phyloP scores from a whole-genome alignment of 768 basidiomycete genomes.

The Pluteus cervinus region DNA sequence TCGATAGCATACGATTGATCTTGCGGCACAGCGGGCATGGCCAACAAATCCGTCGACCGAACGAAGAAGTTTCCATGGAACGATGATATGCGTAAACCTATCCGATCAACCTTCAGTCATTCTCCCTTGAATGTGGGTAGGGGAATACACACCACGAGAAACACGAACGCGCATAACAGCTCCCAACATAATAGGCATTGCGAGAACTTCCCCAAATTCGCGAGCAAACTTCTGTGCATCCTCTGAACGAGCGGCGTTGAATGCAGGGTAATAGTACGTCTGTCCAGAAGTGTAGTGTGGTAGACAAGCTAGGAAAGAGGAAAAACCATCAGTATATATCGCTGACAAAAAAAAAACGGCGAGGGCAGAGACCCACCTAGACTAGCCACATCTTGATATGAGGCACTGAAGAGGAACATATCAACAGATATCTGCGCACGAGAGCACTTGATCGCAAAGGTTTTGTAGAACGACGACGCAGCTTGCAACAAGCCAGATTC shows the following conservation, averaged over 20 bases:
- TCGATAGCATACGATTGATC: slow-evolving; percentile 97
- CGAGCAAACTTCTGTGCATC: slow-evolving; percentile 98
- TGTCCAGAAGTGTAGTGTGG: slow-evolving; percentile 98
- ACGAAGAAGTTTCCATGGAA: slow-evolving; percentile 99
- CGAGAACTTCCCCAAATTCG: slow-evolving; percentile 90
- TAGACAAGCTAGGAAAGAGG: slow-evolving; percentile 60
- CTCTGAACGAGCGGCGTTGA: slow-evolving; percentile 90
- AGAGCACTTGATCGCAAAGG: slow-evolving; percentile 97
- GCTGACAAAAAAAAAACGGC: not conserved
- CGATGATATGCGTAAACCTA: slow-evolving; percentile 89
- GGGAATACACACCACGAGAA: slow-evolving; percentile 64
- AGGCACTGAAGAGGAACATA: slow-evolving; percentile 96
- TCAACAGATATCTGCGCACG: slow-evolving; percentile 96
- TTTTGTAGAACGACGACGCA: slow-evolving; percentile 96
- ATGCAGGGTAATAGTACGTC: slow-evolving; percentile 97
- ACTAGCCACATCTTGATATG: slow-evolving; percentile 93
- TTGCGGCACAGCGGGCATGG: slow-evolving; percentile 94
- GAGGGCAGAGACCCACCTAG: slow-evolving; percentile 55
- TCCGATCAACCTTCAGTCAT: not conserved
- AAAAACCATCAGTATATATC: not conserved
- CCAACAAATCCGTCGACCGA: slow-evolving; percentile 91
- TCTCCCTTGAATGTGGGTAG: not conserved
- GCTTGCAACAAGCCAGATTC: slow-evolving; percentile 91
- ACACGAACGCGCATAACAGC: slow-evolving; percentile 97
- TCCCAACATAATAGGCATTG: slow-evolving; percentile 93